phyloP scores from a whole-genome alignment of 768 basidiomycete genomes.

The Termitomyces titanicus region DNA sequence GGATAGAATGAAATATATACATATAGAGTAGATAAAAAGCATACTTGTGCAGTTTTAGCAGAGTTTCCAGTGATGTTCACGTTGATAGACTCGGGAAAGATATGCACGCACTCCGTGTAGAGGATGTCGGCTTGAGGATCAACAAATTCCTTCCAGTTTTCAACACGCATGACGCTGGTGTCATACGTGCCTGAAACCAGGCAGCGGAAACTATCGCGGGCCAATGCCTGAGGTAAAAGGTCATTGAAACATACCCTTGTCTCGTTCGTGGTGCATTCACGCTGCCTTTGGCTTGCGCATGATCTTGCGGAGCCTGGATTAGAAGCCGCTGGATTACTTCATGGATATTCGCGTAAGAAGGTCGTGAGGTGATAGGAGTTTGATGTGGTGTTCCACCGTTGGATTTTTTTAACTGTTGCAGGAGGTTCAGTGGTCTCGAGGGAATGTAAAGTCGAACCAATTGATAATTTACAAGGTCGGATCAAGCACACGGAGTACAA shows the following conservation, averaged over 20 bases:
- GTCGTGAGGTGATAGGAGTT: neutral
- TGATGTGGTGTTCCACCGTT: neutral
- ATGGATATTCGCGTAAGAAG: conserved; percentile 1
- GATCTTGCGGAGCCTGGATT: neutral
- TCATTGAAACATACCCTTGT: too few species aligned
- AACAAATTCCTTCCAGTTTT: conserved; percentile 9
- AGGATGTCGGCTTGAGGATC: neutral
- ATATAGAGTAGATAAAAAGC: too few species aligned
- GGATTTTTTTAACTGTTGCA: neutral
- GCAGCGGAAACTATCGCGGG: conserved; percentile 31
- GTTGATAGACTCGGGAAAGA: conserved; percentile 22
- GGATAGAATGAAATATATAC: too few species aligned
- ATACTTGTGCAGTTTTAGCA: too few species aligned
- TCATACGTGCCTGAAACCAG: conserved; percentile 26
- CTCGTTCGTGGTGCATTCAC: neutral
- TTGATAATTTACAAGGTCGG: too few species aligned
- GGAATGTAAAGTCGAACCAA: too few species aligned
- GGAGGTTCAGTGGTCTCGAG: too few species aligned
- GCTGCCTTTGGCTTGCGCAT: conserved; percentile 5
- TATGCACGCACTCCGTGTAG: conserved; percentile 20
- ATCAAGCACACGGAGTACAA: too few species aligned
- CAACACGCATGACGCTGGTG: neutral
- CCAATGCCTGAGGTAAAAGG: conserved; percentile 24
- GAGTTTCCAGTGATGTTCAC: too few species aligned
- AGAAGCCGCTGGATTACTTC: conserved; percentile 5